Conservation (phyloP, 768 basidiomycete genomes). For the Naganishia randhawae region DNA sequence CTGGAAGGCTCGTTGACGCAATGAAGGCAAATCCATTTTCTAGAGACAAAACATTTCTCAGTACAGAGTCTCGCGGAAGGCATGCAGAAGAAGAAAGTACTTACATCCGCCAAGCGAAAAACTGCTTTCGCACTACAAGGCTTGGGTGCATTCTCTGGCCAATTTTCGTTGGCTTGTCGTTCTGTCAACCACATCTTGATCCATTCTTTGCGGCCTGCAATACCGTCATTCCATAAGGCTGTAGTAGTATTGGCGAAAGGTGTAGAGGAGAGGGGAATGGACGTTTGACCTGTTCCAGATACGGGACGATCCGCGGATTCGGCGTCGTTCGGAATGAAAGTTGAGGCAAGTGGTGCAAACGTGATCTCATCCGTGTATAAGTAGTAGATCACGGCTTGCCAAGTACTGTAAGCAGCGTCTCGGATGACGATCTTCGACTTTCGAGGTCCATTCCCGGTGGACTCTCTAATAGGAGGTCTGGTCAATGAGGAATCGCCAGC, state of each 20-base stretch:
- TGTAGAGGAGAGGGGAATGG: neutral
- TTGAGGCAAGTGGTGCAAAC: constrained; percentile 65
- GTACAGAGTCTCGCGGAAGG: neutral
- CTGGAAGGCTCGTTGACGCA: constrained; percentile 73
- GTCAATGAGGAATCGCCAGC: neutral
- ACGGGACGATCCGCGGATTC: constrained; percentile 34
- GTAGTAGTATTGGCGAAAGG: constrained; percentile 8
- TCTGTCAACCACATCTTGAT: constrained; percentile 64
- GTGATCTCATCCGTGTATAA: constrained; percentile 79
- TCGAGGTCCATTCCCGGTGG: constrained; percentile 52
- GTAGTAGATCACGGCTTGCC: constrained; percentile 70
- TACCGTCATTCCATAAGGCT: constrained; percentile 15
- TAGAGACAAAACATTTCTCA: constrained; percentile 38
- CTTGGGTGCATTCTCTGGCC: constrained; percentile 53
- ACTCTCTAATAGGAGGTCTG: neutral
- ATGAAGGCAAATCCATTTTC: constrained; percentile 66
- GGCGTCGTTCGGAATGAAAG: constrained; percentile 50
- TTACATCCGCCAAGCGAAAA: constrained; percentile 76
- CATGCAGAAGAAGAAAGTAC: constrained; percentile 36
- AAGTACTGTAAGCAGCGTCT: constrained; percentile 64
- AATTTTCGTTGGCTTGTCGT: constrained; percentile 9
- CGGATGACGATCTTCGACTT: constrained; percentile 59
- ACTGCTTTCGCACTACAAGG: constrained; percentile 80
- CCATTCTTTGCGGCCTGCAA: constrained; percentile 62
- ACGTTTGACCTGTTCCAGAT: neutral